phyloP scores from a whole-genome alignment of 2,329 filamentous ascomycete species.

The Beauveria sp. region DNA sequence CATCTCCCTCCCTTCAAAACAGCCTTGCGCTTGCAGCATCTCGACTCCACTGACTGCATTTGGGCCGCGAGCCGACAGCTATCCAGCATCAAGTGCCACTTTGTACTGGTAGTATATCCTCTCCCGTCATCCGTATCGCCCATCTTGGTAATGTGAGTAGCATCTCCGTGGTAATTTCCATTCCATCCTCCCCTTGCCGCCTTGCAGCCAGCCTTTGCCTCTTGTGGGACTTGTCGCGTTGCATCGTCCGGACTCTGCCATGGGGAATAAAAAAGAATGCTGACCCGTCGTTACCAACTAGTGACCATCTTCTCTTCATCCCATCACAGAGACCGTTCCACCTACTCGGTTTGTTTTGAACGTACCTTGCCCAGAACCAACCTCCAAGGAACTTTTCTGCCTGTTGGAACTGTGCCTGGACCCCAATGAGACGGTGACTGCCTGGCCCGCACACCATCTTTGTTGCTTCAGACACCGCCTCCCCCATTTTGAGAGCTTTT shows the following conservation, averaged over 20 bases:
- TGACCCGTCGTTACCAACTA: constrained; percentile 4
- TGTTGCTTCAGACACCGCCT: constrained; percentile 10
- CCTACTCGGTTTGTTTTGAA: not conserved
- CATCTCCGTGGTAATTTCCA: constrained; percentile 12
- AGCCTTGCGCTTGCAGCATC: constrained; percentile 9
- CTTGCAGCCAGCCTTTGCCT: constrained; percentile 5
- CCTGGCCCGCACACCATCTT: constrained; percentile 7
- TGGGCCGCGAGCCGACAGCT: not conserved
- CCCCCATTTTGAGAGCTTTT: constrained; percentile 7
- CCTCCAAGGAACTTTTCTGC: not conserved
- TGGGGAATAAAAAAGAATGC: constrained; percentile 10
- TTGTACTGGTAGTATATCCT: not conserved
- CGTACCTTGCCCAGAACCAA: not conserved
- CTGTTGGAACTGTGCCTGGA: constrained; percentile 2
- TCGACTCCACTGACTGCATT: constrained; percentile 8
- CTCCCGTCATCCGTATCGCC: not conserved
- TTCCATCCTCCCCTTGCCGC: constrained; percentile 11
- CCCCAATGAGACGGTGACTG: constrained; percentile 8
- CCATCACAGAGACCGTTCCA: not conserved
- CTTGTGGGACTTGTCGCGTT: not conserved
- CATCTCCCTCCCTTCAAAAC: constrained; percentile 14
- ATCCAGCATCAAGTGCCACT: not conserved
- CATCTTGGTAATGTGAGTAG: constrained; percentile 9
- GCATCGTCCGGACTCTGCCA: not conserved
- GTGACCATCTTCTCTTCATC: not conserved